These are phyloP conservation scores for Ulmus americana DNA, from an alignment of 331 rosid species.

Conservation along the genomic window DNA sequence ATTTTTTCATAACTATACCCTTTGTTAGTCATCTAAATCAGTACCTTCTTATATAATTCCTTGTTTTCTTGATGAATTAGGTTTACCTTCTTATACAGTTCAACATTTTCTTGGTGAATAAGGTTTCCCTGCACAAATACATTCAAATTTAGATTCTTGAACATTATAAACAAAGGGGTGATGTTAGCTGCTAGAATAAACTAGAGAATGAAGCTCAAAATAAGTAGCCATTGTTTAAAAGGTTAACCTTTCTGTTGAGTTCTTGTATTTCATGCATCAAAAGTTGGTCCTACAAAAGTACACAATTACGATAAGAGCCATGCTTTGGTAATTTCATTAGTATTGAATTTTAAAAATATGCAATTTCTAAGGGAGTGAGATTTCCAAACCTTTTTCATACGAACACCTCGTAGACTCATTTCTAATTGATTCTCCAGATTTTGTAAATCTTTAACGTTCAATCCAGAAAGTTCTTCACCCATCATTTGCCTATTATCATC, in stretches of 20 bases:
- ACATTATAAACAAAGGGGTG: neutral
- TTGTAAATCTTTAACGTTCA: slow-evolving; percentile 60
- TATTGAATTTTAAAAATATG: slow-evolving; percentile 10
- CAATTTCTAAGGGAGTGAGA: slow-evolving; percentile 2
- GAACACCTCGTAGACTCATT: slow-evolving; percentile 70
- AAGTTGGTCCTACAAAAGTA: slow-evolving; percentile 64
- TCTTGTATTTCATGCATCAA: slow-evolving; percentile 83
- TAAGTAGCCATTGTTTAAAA: slow-evolving; percentile 21
- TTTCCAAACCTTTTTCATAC: slow-evolving; percentile 64
- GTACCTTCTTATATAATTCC: slow-evolving; percentile 55
- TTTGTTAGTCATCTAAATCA: slow-evolving; percentile 22
- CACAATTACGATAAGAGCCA: slow-evolving; percentile 20
- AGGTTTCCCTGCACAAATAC: slow-evolving; percentile 55
- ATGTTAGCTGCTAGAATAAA: slow-evolving; percentile 5
- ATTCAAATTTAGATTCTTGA: slow-evolving; percentile 7
- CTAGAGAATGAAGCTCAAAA: slow-evolving; percentile 4
- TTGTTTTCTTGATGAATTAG: slow-evolving; percentile 52
- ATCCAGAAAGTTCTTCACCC: slow-evolving; percentile 85
- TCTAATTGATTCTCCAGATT: slow-evolving; percentile 74
- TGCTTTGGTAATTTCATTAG: neutral
- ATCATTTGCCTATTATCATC: slow-evolving; percentile 59
- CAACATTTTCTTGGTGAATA: slow-evolving; percentile 68
- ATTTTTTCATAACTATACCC: slow-evolving; percentile 21
- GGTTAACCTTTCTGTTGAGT: slow-evolving; percentile 69
- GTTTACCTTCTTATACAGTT: slow-evolving; percentile 67